Conservation (phyloP, 2,329 filamentous ascomycete genomes). For the Xylaria sp. region DNA sequence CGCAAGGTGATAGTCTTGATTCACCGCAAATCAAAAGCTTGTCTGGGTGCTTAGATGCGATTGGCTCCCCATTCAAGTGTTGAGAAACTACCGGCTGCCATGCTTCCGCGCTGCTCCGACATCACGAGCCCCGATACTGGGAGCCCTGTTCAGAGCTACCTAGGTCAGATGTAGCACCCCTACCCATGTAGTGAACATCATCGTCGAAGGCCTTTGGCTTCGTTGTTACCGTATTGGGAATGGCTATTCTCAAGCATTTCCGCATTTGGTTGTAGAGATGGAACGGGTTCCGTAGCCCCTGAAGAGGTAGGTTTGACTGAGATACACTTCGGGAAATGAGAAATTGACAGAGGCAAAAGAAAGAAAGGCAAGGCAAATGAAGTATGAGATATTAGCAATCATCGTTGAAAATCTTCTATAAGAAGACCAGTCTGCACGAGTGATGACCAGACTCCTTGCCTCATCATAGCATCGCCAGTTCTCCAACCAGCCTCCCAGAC, state of each 20-base stretch:
- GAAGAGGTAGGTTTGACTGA: constrained; percentile 5
- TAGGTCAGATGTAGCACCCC: not conserved
- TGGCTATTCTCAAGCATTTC: constrained; percentile 1
- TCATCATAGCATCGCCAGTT: constrained; percentile 29
- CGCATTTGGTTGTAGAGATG: not conserved
- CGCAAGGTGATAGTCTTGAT: not conserved
- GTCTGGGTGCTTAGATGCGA: constrained; percentile 18
- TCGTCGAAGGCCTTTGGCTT: constrained; percentile 6
- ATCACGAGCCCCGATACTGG: constrained; percentile 12
- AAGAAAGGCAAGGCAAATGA: constrained; percentile 3
- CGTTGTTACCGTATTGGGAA: constrained; percentile 11
- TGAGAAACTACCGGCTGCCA: constrained; percentile 6
- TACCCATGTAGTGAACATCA: constrained; percentile 5
- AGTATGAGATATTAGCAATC: constrained; percentile 10
- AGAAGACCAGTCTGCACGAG: constrained; percentile 15
- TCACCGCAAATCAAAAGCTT: constrained; percentile 10
- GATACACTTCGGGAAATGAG: not conserved
- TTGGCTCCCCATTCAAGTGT: constrained; percentile 21
- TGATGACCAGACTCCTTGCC: constrained; percentile 10
- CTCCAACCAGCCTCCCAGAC: constrained; percentile 6
- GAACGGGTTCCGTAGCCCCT: not conserved
- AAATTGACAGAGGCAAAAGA: not conserved
- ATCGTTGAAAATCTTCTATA: constrained; percentile 25
- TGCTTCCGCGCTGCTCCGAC: constrained; percentile 5
- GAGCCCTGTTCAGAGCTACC: not conserved